Conservation (phyloP, 2,329 filamentous ascomycete species). For the Anisogramma anomala region DNA sequence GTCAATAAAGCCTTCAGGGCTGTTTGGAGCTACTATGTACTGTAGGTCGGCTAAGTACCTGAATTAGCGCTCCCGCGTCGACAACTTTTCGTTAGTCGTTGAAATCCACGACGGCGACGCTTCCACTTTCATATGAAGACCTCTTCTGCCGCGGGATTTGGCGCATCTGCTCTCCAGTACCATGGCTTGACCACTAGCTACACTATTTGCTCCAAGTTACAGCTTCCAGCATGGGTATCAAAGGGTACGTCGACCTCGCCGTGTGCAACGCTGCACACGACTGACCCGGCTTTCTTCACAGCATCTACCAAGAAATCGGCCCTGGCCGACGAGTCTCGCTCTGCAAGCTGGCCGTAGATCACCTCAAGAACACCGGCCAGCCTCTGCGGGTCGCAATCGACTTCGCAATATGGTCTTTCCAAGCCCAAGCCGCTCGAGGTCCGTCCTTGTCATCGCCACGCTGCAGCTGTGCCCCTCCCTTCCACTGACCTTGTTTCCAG, state of each 20-base stretch:
- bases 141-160: neutral
- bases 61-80: conserved; percentile 1
- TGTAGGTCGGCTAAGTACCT: too few relatives aligned
- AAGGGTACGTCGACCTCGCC: conserved; percentile 34
- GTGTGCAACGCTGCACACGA: neutral
- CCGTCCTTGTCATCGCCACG: neutral
- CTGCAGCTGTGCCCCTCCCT: conserved; percentile 7
- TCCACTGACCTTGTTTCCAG: conserved; percentile 24
- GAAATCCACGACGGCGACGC: neutral
- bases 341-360: conserved; percentile 68
- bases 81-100: neutral
- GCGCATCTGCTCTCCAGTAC: neutral
- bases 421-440: conserved; percentile 73
- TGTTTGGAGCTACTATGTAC: too few relatives aligned
- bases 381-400: conserved; percentile 85
- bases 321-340: conserved; percentile 68
- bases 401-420: conserved; percentile 95
- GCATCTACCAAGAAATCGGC: conserved; percentile 85
- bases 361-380: conserved; percentile 56
- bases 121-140: neutral
- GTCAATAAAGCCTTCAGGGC: conserved; percentile 24
- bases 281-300: conserved; percentile 25
- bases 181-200: conserved; percentile 7
- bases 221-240: conserved; percentile 47
- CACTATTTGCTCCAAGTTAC: neutral